Conservation (phyloP, 345 rosid genomes). For the Cardamine chenopodiifolia region DNA sequence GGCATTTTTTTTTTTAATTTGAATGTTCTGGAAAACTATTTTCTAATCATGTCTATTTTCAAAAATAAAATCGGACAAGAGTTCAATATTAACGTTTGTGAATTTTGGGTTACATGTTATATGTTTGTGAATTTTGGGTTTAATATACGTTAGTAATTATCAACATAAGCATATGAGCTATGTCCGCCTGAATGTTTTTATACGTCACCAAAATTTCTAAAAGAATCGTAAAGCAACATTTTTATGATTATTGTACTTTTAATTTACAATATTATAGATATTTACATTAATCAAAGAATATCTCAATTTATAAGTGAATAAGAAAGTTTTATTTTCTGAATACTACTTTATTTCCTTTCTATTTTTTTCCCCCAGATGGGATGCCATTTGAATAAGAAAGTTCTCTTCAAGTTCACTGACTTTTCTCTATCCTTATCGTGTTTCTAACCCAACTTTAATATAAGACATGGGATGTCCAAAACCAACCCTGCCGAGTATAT, state of each 20-base stretch:
- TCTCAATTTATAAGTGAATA: not conserved
- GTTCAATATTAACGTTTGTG: too few relatives aligned
- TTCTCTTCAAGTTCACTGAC: not conserved
- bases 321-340: not conserved
- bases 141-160: conserved; percentile 9
- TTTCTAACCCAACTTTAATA: not conserved
- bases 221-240: conserved; percentile 14
- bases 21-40: too few relatives aligned
- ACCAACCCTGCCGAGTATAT: not conserved
- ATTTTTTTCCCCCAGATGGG: too few relatives aligned
- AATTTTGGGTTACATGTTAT: too few relatives aligned
- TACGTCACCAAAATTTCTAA: conserved; percentile 12
- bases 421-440: not conserved
- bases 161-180: not conserved
- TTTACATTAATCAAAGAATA: not conserved
- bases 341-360: too few relatives aligned
- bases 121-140: not conserved
- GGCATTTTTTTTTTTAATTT: conserved; percentile 30
- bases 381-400: not conserved
- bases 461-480: not conserved
- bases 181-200: conserved; percentile 10
- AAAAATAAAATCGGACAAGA: too few relatives aligned
- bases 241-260: not conserved
- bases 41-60: too few relatives aligned
- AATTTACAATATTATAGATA: not conserved